A percentile compares a stretch with the other conserved stretches of the same genome.
These are phyloP conservation scores for Amanita pseudoporphyria DNA, from an alignment of 768 basidiomycete genomes.

Conservation along the genomic window DNA sequence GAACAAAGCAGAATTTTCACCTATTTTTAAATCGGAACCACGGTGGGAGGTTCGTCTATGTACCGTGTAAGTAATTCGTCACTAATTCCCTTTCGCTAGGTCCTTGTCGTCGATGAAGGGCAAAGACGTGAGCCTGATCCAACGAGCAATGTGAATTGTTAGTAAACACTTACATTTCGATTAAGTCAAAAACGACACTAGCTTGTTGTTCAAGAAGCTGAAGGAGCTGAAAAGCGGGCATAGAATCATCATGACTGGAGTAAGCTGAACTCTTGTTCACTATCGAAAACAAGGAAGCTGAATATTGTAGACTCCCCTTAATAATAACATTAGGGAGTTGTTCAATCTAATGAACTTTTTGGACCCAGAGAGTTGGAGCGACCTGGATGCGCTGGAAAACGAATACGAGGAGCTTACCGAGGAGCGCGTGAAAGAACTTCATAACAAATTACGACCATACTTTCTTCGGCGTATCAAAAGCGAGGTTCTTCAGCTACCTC, in stretches of 20 bases:
- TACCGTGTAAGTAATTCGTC: not conserved
- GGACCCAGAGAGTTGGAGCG: constrained; percentile 64
- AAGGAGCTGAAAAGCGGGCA: constrained; percentile 72
- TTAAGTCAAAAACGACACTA: constrained; percentile 76
- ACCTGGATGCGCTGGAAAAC: constrained; percentile 65
- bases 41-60: constrained; percentile 66
- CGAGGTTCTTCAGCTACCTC: constrained; percentile 85
- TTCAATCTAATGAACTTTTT: constrained; percentile 98
- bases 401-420: constrained; percentile 73
- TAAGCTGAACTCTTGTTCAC: constrained; percentile 21
- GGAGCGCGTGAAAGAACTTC: constrained; percentile 72
- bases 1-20: constrained; percentile 53
- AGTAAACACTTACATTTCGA: not conserved
- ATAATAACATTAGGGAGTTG: constrained; percentile 94
- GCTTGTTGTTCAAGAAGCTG: constrained; percentile 72
- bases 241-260: constrained; percentile 85
- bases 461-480: constrained; percentile 92
- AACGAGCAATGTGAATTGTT: not conserved
- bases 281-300: constrained; percentile 1
- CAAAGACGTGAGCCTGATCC: constrained; percentile 59
- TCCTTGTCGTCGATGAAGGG: constrained; percentile 89
- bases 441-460: constrained; percentile 73
- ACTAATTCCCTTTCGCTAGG: constrained; percentile 18
- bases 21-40: constrained; percentile 72
- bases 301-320: constrained; percentile 67